Conservation (phyloP, 2,329 filamentous ascomycete species). For the Fusarium xylarioides region DNA sequence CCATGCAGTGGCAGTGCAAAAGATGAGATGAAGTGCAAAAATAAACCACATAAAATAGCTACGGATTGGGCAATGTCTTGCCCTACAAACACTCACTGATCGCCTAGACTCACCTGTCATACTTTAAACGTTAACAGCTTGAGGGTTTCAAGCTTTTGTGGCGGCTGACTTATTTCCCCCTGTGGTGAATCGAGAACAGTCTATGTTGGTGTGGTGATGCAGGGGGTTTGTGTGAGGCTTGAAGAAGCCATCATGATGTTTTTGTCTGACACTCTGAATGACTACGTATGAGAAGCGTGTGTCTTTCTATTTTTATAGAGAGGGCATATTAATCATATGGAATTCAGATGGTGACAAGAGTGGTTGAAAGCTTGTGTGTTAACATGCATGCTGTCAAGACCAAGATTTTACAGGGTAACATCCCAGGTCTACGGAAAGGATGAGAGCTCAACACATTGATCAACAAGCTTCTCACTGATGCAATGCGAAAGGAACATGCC, state of each 20-base stretch:
- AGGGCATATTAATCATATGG: background rate
- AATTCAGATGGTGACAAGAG: background rate
- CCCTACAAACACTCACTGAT: background rate
- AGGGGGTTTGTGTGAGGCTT: background rate
- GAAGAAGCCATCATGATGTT: background rate
- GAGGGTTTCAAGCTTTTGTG: background rate
- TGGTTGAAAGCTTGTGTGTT: background rate
- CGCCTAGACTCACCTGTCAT: background rate
- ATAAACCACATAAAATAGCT: background rate
- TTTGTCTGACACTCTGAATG: background rate
- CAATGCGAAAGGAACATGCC: background rate
- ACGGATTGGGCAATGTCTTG: background rate
- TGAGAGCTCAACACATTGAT: background rate
- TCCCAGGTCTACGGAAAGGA: background rate
- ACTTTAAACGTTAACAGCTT: background rate
- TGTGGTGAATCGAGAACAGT: background rate
- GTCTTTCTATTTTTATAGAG: background rate
- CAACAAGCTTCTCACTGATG: background rate
- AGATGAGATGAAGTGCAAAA: constrained; percentile 5
- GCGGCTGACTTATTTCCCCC: background rate
- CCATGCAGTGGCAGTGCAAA: constrained; percentile 28
- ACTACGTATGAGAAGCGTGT: background rate
- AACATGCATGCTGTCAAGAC: background rate
- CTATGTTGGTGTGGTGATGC: background rate
- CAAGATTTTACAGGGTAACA: background rate